A percentile compares a stretch with the other conserved stretches of the same genome.
Conservation (phyloP, 179 eudicot genomes). For the Silene noctiflora region DNA sequence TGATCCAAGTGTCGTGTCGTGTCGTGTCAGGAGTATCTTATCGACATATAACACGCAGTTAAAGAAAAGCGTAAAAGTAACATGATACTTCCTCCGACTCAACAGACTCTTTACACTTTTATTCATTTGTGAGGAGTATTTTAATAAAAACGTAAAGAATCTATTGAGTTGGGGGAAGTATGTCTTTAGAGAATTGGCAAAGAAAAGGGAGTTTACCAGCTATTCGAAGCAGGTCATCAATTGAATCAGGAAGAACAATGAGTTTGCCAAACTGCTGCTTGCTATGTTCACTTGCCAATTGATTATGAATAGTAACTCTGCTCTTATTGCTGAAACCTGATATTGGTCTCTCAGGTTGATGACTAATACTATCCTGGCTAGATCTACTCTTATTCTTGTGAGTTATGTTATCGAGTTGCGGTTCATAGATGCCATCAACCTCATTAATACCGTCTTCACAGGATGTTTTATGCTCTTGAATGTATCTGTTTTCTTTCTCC, state of each 20-base stretch:
- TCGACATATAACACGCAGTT: no score
- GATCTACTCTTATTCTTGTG: slow-evolving; percentile 17
- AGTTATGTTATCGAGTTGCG: slow-evolving; percentile 7
- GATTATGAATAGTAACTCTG: slow-evolving; percentile 74
- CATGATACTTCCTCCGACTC: no score
- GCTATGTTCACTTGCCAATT: slow-evolving; percentile 25
- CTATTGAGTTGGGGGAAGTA: no score
- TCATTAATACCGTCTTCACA: slow-evolving; percentile 34
- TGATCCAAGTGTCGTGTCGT: neutral
- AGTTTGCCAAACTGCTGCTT: slow-evolving; percentile 52
- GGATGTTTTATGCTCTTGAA: slow-evolving; percentile 25
- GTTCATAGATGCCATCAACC: slow-evolving; percentile 23
- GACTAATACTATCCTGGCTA: slow-evolving; percentile 20
- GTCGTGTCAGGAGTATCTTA: neutral
- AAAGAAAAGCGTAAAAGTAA: no score
- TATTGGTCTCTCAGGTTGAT: slow-evolving; percentile 22
- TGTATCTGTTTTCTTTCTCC: slow-evolving; percentile 32
- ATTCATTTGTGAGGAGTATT: no score
- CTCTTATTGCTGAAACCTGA: slow-evolving; percentile 28
- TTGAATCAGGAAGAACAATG: slow-evolving; percentile 68
- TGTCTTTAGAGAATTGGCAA: neutral
- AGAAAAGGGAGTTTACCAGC: slow-evolving; percentile 51
- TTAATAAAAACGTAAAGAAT: no score
- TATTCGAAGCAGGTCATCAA: slow-evolving; percentile 61
- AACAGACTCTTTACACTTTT: no score